phyloP scores from a whole-genome alignment of 768 basidiomycete species.

The Calvatia gigantea region DNA sequence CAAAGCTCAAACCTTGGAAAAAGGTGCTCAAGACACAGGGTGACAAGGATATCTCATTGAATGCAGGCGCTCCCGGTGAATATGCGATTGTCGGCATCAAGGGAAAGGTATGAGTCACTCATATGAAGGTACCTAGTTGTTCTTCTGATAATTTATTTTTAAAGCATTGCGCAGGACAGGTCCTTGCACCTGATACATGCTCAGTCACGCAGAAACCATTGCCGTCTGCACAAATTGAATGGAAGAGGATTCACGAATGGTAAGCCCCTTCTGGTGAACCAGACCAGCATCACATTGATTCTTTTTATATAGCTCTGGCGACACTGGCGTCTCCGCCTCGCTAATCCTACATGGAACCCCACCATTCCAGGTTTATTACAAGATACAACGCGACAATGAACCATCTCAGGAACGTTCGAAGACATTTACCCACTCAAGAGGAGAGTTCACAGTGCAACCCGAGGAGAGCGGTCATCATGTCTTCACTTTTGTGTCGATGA shows the following conservation, averaged over 20 bases:
- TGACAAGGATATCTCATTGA: slow-evolving; percentile 41
- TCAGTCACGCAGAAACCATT: slow-evolving; percentile 69
- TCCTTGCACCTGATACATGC: slow-evolving; percentile 80
- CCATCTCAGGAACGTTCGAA: slow-evolving; percentile 54
- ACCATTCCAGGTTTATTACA: slow-evolving; percentile 84
- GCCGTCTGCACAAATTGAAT: slow-evolving; percentile 83
- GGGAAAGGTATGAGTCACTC: slow-evolving; percentile 59
- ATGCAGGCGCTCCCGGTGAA: slow-evolving; percentile 65
- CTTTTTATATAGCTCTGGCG: slow-evolving; percentile 64
- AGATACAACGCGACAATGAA: slow-evolving; percentile 67
- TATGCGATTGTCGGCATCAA: slow-evolving; percentile 69
- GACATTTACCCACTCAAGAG: slow-evolving; percentile 65
- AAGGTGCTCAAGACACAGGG: slow-evolving; percentile 53
- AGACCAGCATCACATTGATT: slow-evolving; percentile 5
- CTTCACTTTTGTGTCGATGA: slow-evolving; percentile 76
- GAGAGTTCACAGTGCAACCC: slow-evolving; percentile 81
- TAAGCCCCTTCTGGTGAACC: slow-evolving; percentile 24
- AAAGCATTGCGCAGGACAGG: slow-evolving; percentile 75
- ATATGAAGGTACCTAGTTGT: slow-evolving; percentile 3
- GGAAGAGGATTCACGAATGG: slow-evolving; percentile 92
- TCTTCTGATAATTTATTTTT: slow-evolving; percentile 8
- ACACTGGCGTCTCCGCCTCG: slow-evolving; percentile 86
- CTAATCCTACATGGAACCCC: slow-evolving; percentile 85
- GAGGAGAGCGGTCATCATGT: slow-evolving; percentile 87
- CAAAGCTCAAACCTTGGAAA: slow-evolving; percentile 58